phyloP scores from a whole-genome alignment of 192 early-diverging fungal species.

The Entomortierella parvispora region DNA sequence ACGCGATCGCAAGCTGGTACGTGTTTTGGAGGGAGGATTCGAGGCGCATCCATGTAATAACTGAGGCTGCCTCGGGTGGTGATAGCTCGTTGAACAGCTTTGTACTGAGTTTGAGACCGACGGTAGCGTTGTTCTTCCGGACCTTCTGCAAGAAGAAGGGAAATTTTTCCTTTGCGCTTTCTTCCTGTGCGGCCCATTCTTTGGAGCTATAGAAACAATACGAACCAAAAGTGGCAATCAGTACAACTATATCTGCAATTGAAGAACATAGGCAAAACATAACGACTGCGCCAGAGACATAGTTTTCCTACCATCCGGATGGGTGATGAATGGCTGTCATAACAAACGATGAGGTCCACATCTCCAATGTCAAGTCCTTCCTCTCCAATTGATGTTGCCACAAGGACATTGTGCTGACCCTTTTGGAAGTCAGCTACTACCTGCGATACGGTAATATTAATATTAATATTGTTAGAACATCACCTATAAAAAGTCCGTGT shows the following conservation, averaged over 20 bases:
- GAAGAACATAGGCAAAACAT: background rate
- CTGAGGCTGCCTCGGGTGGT: conserved; percentile 57
- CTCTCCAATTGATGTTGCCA: conserved; percentile 93
- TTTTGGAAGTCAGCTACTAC: conserved; percentile 79
- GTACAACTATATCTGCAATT: too few relatives aligned
- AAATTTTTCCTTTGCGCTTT: conserved; percentile 74
- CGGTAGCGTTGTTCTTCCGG: conserved; percentile 70
- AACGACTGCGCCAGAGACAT: background rate
- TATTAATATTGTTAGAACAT: too few relatives aligned
- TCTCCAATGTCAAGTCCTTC: conserved; percentile 98
- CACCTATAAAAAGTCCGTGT: background rate
- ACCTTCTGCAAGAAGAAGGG: conserved; percentile 73
- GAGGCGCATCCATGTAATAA: conserved; percentile 55
- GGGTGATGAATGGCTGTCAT: conserved; percentile 80
- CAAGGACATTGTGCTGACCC: conserved; percentile 86
- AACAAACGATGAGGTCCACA: conserved; percentile 93
- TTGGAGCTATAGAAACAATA: conserved; percentile 53
- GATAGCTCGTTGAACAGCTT: conserved; percentile 72
- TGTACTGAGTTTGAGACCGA: conserved; percentile 66
- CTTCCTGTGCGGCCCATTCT: conserved; percentile 85
- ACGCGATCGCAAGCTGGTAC: conserved; percentile 60
- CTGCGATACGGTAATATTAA: conserved; percentile 39
- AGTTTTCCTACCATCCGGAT: conserved; percentile 70
- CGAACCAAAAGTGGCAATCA: too few relatives aligned
- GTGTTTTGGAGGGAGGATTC: conserved; percentile 61